A percentile compares a stretch with the other conserved stretches of the same genome.
Evolutionary conservation across 441 rosid genomes (phyloP).

Genomic region (Mallotus repandus): DNA sequence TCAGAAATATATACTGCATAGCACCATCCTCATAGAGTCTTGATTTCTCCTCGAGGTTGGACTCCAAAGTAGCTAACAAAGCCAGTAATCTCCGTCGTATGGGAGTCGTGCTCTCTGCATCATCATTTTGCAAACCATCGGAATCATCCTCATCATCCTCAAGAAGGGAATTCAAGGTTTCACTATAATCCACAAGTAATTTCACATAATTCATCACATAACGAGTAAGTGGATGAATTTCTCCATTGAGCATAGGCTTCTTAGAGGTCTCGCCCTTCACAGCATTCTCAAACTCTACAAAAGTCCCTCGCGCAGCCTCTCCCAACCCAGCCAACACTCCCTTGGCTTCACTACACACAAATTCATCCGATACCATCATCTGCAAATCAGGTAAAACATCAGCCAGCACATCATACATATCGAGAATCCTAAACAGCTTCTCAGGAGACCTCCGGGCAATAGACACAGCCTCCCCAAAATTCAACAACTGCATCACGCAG

Average conservation of each 20-base stretch:
- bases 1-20: conserved; percentile 68
- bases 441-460: conserved; percentile 80
- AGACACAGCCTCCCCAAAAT: conserved; percentile 86
- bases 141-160: conserved; percentile 50
- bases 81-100: conserved; percentile 55
- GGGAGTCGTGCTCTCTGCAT: conserved; percentile 47
- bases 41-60: conserved; percentile 86
- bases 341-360: conserved; percentile 55
- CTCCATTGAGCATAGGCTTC: conserved; percentile 81
- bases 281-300: conserved; percentile 86
- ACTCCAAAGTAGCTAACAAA: conserved; percentile 60
- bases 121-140: conserved; percentile 32
- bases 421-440: conserved; percentile 88
- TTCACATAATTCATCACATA: conserved; percentile 94
- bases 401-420: conserved; percentile 81
- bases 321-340: conserved; percentile 68
- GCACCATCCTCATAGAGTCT: conserved; percentile 67
- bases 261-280: conserved; percentile 72
- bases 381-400: conserved; percentile 54
- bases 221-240: conserved; percentile 93
- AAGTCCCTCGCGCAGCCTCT: conserved; percentile 83
- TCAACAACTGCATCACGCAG: conserved; percentile 82
- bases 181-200: conserved; percentile 78
- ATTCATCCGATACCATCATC: conserved; percentile 56
- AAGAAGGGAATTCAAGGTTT: conserved; percentile 59